A percentile compares a stretch with the other conserved stretches of the same genome.
phyloP scores from a whole-genome alignment of 1,284 basidiomycete genomes.

The Marasmius oreades region DNA sequence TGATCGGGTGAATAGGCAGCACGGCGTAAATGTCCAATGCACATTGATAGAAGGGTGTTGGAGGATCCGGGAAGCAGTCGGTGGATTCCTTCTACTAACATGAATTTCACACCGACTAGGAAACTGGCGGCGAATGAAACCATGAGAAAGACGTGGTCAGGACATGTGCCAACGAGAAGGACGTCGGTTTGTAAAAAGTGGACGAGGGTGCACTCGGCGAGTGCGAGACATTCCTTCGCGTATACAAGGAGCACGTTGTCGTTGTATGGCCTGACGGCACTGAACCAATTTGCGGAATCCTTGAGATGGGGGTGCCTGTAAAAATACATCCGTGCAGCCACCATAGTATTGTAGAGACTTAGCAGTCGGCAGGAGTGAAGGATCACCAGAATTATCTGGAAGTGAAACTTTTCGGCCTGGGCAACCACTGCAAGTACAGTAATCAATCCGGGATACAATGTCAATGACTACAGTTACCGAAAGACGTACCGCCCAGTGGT shows the following conservation, averaged over 20 bases:
- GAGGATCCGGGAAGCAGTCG: slow-evolving; percentile 9
- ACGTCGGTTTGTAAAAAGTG: slow-evolving; percentile 10
- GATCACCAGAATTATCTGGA: slow-evolving; percentile 8
- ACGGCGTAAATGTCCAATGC: background rate
- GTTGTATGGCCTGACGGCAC: slow-evolving; percentile 10
- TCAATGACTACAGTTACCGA: background rate
- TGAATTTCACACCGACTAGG: slow-evolving; percentile 11
- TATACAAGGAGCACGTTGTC: slow-evolving; percentile 9
- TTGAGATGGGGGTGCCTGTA: background rate
- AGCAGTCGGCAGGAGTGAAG: slow-evolving; percentile 12
- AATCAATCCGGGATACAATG: background rate
- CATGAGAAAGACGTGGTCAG: slow-evolving; percentile 12
- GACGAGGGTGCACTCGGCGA: slow-evolving; percentile 11
- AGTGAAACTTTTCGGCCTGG: slow-evolving; percentile 14
- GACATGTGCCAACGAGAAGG: slow-evolving; percentile 7
- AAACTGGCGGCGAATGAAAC: slow-evolving; percentile 13
- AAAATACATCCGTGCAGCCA: slow-evolving; percentile 5
- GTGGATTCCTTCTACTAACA: slow-evolving; percentile 4
- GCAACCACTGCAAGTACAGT: slow-evolving; percentile 7
- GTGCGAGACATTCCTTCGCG: slow-evolving; percentile 10
- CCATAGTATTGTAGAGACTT: slow-evolving; percentile 11
- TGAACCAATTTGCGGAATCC: slow-evolving; percentile 9
- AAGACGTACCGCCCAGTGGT: slow-evolving; percentile 12
- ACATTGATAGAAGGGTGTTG: background rate
- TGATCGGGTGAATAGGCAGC: background rate